phyloP scores from a whole-genome alignment of 2,329 filamentous ascomycete species.

The Epichloe brachyelytri region DNA sequence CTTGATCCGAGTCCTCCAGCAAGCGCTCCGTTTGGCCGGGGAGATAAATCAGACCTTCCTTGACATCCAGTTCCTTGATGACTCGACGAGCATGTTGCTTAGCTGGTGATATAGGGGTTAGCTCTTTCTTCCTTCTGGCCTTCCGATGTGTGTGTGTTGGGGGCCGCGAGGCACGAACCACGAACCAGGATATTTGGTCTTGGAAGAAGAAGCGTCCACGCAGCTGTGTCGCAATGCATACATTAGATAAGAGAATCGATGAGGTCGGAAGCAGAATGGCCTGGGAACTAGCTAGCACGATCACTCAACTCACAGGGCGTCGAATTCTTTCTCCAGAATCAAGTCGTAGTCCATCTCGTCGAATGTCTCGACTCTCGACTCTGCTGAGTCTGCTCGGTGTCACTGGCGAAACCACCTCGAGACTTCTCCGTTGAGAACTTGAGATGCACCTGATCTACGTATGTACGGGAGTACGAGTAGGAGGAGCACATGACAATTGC shows the following conservation, averaged over 20 bases:
- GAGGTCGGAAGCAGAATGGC: too few species aligned
- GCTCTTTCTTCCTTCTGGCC: too few species aligned
- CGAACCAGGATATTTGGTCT: constrained; percentile 25
- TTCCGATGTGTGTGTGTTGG: neutral
- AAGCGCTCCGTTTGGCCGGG: constrained; percentile 35
- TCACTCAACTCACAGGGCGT: constrained; percentile 38
- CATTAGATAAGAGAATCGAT: neutral
- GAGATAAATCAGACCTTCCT: constrained; percentile 41
- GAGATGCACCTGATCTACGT: too few species aligned
- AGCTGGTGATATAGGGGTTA: constrained; percentile 21
- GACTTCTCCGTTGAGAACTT: too few species aligned
- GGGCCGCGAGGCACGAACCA: constrained; percentile 10
- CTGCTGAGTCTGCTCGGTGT: too few species aligned
- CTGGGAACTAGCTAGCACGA: too few species aligned
- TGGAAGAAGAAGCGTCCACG: constrained; percentile 20
- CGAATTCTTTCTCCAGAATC: constrained; percentile 39
- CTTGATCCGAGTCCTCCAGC: constrained; percentile 48
- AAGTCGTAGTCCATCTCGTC: constrained; percentile 18
- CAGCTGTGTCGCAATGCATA: constrained; percentile 9
- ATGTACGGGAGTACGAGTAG: too few species aligned
- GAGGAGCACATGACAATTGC: too few species aligned
- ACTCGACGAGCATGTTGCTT: constrained; percentile 46
- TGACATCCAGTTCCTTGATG: constrained; percentile 33
- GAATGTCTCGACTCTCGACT: too few species aligned
- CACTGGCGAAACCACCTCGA: too few species aligned